Conservation (phyloP, 441 rosid species). For the Flueggea neowawraea region DNA sequence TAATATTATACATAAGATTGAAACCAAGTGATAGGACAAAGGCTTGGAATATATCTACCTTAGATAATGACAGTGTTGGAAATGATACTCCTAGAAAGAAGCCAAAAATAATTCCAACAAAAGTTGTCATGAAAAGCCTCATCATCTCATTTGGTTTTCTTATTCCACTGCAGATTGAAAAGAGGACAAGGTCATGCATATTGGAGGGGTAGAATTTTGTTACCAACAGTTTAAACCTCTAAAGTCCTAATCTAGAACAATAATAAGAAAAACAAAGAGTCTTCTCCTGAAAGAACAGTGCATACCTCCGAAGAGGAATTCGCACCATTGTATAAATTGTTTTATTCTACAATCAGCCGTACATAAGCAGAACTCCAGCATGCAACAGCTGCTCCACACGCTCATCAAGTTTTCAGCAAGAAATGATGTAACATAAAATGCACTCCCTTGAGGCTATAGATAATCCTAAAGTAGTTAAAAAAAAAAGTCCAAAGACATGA, state of each 20-base stretch:
- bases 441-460: slow-evolving; percentile 10
- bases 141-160: slow-evolving; percentile 72
- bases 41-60: slow-evolving; percentile 37
- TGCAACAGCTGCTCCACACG: slow-evolving; percentile 12
- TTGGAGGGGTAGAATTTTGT: neutral
- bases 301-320: slow-evolving; percentile 33
- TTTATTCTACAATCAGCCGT: slow-evolving; percentile 13
- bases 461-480: slow-evolving; percentile 3
- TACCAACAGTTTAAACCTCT: slow-evolving; percentile 1
- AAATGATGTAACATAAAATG: slow-evolving; percentile 10
- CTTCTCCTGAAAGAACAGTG: neutral
- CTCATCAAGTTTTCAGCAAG: slow-evolving; percentile 22
- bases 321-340: slow-evolving; percentile 29
- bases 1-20: slow-evolving; percentile 7
- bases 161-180: slow-evolving; percentile 38
- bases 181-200: slow-evolving; percentile 10
- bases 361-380: slow-evolving; percentile 15
- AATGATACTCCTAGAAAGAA: slow-evolving; percentile 78
- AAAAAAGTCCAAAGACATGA: no score
- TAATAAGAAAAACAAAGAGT: neutral
- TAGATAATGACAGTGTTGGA: slow-evolving; percentile 75
- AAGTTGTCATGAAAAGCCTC: slow-evolving; percentile 70
- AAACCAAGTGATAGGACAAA: slow-evolving; percentile 14
- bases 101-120: slow-evolving; percentile 75
- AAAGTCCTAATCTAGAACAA: neutral